Evolutionary conservation across 2,329 filamentous ascomycete genomes (phyloP).

Genomic region (Colletotrichum salicis): DNA sequence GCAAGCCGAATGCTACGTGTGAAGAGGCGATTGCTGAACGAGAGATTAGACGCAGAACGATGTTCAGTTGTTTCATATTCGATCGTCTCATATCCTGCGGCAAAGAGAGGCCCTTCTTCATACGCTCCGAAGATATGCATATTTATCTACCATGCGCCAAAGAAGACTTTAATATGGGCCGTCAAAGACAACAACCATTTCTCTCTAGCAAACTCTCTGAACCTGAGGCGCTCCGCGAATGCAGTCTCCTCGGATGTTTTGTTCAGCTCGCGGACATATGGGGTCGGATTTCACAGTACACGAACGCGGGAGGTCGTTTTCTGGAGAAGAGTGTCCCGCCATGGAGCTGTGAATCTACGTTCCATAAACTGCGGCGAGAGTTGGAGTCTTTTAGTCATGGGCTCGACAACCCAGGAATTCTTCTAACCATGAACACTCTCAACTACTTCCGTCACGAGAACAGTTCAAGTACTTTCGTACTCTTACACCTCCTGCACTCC

Average conservation of each 20-base stretch:
- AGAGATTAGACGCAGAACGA: conserved; percentile 74
- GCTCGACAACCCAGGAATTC: conserved; percentile 53
- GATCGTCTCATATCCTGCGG: conserved; percentile 76
- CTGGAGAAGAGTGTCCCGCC: conserved; percentile 63
- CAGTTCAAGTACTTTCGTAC: conserved; percentile 71
- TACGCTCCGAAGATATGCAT: conserved; percentile 67
- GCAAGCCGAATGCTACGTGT: conserved; percentile 41
- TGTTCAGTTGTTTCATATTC: conserved; percentile 79
- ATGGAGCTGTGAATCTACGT: conserved; percentile 67
- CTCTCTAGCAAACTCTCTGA: conserved; percentile 44
- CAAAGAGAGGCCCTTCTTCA: conserved; percentile 69
- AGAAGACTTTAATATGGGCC: conserved; percentile 69
- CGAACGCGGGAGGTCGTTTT: conserved; percentile 60
- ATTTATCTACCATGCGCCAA: conserved; percentile 76
- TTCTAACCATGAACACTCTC: conserved; percentile 57
- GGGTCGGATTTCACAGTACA: conserved; percentile 66
- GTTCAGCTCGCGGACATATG: conserved; percentile 68
- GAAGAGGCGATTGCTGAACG: conserved; percentile 47
- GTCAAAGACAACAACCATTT: conserved; percentile 61
- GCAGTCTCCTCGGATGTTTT: conserved; percentile 63
- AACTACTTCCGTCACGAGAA: conserved; percentile 75
- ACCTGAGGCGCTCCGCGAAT: conserved; percentile 45
- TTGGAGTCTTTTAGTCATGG: conserved; percentile 58
- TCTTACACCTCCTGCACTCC: conserved; percentile 73
- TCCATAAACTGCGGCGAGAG: conserved; percentile 61